Evolutionary conservation across 2,329 filamentous ascomycete genomes (phyloP), one percentile per base, ranked within the genome.

Genomic region (Fusarium sp.): DNA sequence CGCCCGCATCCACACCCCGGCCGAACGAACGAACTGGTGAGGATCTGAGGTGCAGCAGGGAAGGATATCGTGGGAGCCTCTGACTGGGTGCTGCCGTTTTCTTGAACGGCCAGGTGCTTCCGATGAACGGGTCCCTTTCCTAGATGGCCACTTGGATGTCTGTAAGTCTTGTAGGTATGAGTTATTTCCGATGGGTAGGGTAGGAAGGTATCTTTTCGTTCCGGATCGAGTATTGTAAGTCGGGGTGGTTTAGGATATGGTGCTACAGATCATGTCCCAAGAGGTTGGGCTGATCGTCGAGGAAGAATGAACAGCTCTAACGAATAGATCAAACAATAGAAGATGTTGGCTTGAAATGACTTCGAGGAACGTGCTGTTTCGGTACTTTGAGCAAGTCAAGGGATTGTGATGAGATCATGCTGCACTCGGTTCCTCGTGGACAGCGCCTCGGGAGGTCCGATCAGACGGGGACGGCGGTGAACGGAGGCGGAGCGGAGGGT

Each of bases 401-500:
- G 13, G 37, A 50, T 33, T 56, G 38, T 23, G 13, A 44, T 61
- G 41, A 41, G 54, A 53, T 55, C 54, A 66, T 38, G 41, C 33
- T 65, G 65, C 23, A 56, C 48, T 58, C 48, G 64, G 59, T 48
- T 28, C 37, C 33, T 66, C 60, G n/a, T 64, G 47, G 53, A 29
- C 33, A 69, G 38, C 21, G 28, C 23, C 29, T 66, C 56, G 57
- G 57, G 63, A 50, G 56, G 63, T 64, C 71, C 71, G 71, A 69
- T 47, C 39, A 52, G 58, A 63, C 60, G 69, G 71, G 52, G 62
- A 38, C 69, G 60, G 67, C 67, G 62, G 62, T 69, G 67, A 69
- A 74, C 71, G 71, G 68, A 52, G 49, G 71, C 71, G 71, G 71
- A 74, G 71, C 71, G 71, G 71, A 65, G 68, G 58, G 56, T 44